Evolutionary conservation across 768 basidiomycete genomes (phyloP), one percentile per base, ranked within the genome.

Genomic region (Psilocybe tampanensis): DNA sequence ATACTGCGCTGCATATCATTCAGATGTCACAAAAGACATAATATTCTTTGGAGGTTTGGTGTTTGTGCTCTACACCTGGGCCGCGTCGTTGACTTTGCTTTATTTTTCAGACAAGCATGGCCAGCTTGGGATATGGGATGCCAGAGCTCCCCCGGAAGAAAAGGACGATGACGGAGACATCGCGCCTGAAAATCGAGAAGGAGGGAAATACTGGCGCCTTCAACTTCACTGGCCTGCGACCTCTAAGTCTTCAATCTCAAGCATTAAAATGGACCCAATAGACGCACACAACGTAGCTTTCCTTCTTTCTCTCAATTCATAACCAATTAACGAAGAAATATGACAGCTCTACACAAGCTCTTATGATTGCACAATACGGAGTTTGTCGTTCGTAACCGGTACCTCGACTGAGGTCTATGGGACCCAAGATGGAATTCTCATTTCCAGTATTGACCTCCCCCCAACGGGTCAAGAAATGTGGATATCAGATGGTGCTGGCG

Each of bases 141-240:
- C 92, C 9, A 82, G 83, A 59, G 90, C 92, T 2, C 74, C 85
- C 8, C 63, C 72, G 19, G 89, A 90, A 26, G 90, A 91, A 63
- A 76, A 74, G 2, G 89, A 89, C 52, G 89, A 89, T 43, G 89
- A 90, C 55, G 84, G 71, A 0, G 81, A 84, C 47, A 72, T 76
- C 21, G 62, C 71, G 7, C 52, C 73, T 11, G 68, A 66, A 19
- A 79, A 82, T 34, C 64, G 68, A 29, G 86, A 88, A 68, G 80
- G 81, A n/a, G 92, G 92, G 3, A 87, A 83, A 69, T 87, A 87
- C 64, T 94, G 89, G 88, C 82, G 85, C 9, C 71, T 94, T 48
- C 92, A 94, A 66, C 74, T 80, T 19, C 92, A 94, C 61, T 94
- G 92, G 92, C 92, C 92, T 0, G 86, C 88, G 3, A 87, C 86